Evolutionary conservation across 352 stramenopile genomes (phyloP).

Genomic region (Phytophthora tentaculata): DNA sequence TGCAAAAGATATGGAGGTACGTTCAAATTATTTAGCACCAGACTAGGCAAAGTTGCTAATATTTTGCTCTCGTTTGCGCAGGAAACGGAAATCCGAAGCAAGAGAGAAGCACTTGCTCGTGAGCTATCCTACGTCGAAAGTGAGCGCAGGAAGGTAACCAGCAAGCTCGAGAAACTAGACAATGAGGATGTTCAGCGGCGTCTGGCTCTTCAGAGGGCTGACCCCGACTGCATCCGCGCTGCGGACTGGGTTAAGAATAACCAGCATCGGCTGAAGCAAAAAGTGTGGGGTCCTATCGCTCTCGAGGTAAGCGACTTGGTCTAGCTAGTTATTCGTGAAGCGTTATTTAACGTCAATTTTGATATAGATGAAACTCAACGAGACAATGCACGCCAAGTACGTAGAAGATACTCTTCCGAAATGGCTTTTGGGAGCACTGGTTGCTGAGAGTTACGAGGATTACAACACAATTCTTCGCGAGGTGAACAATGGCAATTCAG

Average conservation of each 20-base stretch:
- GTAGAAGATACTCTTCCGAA: slow-evolving; percentile 86
- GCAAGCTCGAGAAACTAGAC: slow-evolving; percentile 69
- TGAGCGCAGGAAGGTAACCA: slow-evolving; percentile 54
- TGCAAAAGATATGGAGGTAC: slow-evolving; percentile 73
- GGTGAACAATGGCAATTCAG: slow-evolving; percentile 54
- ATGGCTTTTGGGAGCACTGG: slow-evolving; percentile 74
- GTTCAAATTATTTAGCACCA: not conserved
- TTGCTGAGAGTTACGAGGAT: slow-evolving; percentile 83
- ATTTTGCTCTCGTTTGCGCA: slow-evolving; percentile 25
- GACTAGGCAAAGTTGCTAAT: not conserved
- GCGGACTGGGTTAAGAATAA: slow-evolving; percentile 84
- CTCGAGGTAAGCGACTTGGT: slow-evolving; percentile 59
- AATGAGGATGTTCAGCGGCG: slow-evolving; percentile 81
- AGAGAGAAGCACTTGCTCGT: slow-evolving; percentile 59
- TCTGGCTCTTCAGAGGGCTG: slow-evolving; percentile 56
- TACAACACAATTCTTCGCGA: slow-evolving; percentile 81
- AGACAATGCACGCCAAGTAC: slow-evolving; percentile 83
- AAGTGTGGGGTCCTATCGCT: slow-evolving; percentile 84
- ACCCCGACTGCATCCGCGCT: slow-evolving; percentile 76
- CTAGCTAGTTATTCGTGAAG: not conserved
- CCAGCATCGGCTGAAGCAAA: slow-evolving; percentile 64
- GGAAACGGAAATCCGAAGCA: slow-evolving; percentile 76
- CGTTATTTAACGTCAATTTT: not conserved
- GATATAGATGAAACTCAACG: slow-evolving; percentile 76
- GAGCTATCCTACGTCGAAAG: slow-evolving; percentile 57